Conservation (phyloP, 2,329 filamentous ascomycete genomes). For the Aureobasidium leucospermi region DNA sequence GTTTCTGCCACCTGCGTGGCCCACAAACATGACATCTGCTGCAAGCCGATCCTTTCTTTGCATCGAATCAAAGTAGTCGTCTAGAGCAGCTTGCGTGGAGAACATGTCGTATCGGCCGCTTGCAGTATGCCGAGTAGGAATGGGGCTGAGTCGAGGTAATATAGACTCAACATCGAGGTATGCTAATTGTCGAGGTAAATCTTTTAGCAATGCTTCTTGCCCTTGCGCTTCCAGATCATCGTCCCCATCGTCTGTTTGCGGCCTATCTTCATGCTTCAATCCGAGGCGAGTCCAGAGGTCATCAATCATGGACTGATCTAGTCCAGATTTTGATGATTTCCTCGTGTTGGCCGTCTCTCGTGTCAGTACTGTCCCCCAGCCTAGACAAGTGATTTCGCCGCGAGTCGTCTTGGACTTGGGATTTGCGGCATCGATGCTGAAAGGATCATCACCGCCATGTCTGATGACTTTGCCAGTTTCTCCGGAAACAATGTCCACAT, state of each 20-base stretch:
- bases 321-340: not conserved
- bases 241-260: not conserved
- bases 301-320: conserved; percentile 17
- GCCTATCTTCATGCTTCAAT: conserved; percentile 17
- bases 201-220: not conserved
- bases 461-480: conserved; percentile 78
- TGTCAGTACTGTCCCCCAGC: conserved; percentile 12
- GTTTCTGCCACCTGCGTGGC: conserved; percentile 61
- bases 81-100: conserved; percentile 32
- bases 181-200: conserved; percentile 39
- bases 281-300: conserved; percentile 20
- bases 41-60: not conserved
- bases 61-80: conserved; percentile 32
- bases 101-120: conserved; percentile 25
- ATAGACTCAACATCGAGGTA: conserved; percentile 70
- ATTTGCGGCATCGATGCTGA: conserved; percentile 1
- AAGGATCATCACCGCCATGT: conserved; percentile 38
- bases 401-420: not conserved
- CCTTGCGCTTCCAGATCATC: not conserved
- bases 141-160: conserved; percentile 57
- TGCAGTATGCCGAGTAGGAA: conserved; percentile 26
- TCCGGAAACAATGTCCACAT: conserved; percentile 66
- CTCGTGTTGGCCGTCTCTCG: not conserved
- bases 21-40: conserved; percentile 73
- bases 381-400: conserved; percentile 12